Evolutionary conservation across 148 eudicot species (phyloP), one percentile per base, ranked within the genome.

Genomic region (Rhododendron vialii): DNA sequence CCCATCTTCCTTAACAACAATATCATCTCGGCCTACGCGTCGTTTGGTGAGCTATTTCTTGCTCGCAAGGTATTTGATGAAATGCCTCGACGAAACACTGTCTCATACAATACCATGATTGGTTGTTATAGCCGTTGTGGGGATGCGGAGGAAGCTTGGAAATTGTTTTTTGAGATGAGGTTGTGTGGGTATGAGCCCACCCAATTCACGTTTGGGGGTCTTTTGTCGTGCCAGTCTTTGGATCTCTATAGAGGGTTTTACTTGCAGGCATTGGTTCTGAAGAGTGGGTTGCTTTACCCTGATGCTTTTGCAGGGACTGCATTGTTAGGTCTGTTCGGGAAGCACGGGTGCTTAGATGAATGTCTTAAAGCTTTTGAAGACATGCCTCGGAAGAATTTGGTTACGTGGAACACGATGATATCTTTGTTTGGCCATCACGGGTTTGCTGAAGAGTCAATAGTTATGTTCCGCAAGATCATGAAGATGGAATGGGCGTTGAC

Each of bases 221-320:
- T 95, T 81, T 86, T 94, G 36, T 89, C 95, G 38, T 92, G 97
- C 88, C 84, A 55, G 86, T 83, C 67, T 48, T 82, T 95, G 88
- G 94, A 82, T 53, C 51, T 91, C 24, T 63, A 53, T 67, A 85
- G 86, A 85, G 98, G 96, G 26, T 71, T 89, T 79, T 75, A 88
- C 83, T 75, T 94, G 88, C 93, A 92, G 47, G 91, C 88, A 24
- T 74, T 95, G 90, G 86, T 92, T 82, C 69, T 91, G n/a, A 94
- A 94, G 88, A 89, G 43, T 87, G 98, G 98, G 15, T 82, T 93
- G 88, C 83, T 94, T 57, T 84, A 63, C 73, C 55, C 74, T 20
- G 94, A 93, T 78, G 89, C 95, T 67, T 93, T 88, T 87, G 92
- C 87, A 2, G 98, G 98, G 78, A 96, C 98, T 88, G 89, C 96